These are phyloP conservation scores for Pythium catenulatum DNA, from an alignment of 352 stramenopile genomes.

Conservation along the genomic window DNA sequence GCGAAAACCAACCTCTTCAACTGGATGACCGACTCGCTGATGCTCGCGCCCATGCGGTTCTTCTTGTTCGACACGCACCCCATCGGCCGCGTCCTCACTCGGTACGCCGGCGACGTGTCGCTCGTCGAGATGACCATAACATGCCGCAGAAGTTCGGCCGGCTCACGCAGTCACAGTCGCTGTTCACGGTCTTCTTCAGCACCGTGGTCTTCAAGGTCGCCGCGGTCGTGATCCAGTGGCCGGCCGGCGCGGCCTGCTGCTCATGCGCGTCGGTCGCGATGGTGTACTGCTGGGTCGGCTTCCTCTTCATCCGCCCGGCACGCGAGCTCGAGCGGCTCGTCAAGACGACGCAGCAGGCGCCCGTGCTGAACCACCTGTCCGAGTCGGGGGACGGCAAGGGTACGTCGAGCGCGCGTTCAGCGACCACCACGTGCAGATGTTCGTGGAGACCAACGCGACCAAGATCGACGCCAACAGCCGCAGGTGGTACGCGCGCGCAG, in stretches of 20 bases:
- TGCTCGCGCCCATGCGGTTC: conserved; percentile 93
- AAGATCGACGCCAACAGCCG: conserved; percentile 35
- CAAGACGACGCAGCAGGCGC: conserved; percentile 73
- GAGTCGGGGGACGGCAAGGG: conserved; percentile 75
- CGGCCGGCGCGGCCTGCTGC: conserved; percentile 76
- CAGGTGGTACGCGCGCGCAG: conserved; percentile 36
- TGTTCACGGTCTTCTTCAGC: conserved; percentile 72
- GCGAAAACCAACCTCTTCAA: conserved; percentile 84
- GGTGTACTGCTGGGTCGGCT: conserved; percentile 84
- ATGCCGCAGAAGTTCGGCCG: conserved; percentile 51
- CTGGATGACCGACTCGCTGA: conserved; percentile 84
- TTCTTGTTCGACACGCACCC: conserved; percentile 96
- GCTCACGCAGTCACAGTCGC: conserved; percentile 57
- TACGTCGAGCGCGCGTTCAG: conserved; percentile 77
- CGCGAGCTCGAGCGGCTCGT: conserved; percentile 74
- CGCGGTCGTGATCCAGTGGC: conserved; percentile 81
- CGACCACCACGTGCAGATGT: conserved; percentile 63
- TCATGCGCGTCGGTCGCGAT: conserved; percentile 85
- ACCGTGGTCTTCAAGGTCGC: conserved; percentile 81
- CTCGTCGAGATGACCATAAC: conserved; percentile 89
- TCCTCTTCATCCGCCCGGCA: conserved; percentile 76
- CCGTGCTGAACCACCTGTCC: conserved; percentile 76
- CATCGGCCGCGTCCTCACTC: conserved; percentile 90
- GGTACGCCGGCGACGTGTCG: conserved; percentile 92
- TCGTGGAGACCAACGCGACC: conserved; percentile 63